Evolutionary conservation across 257 asterid species (phyloP).

Genomic region (Scutellaria baicalensis): DNA sequence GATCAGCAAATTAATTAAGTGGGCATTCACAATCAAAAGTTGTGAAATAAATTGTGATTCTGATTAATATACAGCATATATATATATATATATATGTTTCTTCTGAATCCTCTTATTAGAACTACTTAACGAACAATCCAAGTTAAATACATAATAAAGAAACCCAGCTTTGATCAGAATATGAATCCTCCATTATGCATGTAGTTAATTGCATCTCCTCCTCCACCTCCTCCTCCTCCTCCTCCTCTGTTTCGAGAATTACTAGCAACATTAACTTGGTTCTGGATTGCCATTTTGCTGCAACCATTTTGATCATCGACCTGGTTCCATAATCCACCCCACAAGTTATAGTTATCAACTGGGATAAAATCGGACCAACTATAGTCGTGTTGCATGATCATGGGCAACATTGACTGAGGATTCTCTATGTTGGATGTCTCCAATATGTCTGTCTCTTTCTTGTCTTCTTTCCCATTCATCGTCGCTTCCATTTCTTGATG

Average conservation of each 20-base stretch:
- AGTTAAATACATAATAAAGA: not conserved
- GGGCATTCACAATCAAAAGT: too few relatives aligned
- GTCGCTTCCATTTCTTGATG: not conserved
- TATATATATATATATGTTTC: too few relatives aligned
- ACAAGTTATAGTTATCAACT: constrained; percentile 27
- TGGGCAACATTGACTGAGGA: not conserved
- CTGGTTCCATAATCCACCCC: constrained; percentile 50
- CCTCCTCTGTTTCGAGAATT: not conserved
- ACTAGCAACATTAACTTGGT: constrained; percentile 10
- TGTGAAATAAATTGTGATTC: not conserved
- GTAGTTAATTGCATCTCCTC: constrained; percentile 11
- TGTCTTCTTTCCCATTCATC: not conserved
- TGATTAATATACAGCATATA: not conserved
- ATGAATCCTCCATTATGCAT: constrained; percentile 22
- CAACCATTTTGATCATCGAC: constrained; percentile 31
- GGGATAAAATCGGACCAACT: constrained; percentile 24
- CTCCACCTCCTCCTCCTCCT: not conserved
- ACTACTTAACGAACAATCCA: not conserved
- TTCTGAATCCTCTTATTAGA: not conserved
- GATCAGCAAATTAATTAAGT: too few relatives aligned
- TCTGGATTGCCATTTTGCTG: constrained; percentile 24
- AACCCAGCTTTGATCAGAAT: constrained; percentile 9
- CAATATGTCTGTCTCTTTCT: not conserved
- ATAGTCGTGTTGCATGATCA: not conserved
- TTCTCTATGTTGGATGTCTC: not conserved